Evolutionary conservation across 345 rosid species (phyloP).

Genomic region (Adansonia digitata): DNA sequence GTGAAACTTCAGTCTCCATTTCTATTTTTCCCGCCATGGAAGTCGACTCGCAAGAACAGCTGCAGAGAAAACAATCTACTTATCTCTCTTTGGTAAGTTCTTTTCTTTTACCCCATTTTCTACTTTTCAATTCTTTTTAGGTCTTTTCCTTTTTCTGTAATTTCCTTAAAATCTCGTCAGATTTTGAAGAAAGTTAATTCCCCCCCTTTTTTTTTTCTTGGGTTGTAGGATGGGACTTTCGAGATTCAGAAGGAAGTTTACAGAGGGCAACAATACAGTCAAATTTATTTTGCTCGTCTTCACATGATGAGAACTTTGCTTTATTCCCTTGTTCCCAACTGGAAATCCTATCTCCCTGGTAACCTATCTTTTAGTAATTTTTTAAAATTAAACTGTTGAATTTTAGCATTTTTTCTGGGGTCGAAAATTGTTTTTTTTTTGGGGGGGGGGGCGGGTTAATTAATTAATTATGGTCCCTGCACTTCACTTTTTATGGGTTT

Average conservation of each 20-base stretch:
- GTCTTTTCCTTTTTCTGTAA: neutral
- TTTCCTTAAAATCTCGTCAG: neutral
- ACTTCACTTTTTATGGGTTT: neutral
- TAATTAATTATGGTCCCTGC: neutral
- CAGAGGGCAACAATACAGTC: constrained; percentile 91
- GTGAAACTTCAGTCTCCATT: neutral
- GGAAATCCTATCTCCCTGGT: constrained; percentile 78
- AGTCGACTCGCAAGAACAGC: constrained; percentile 37
- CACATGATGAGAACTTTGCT: constrained; percentile 72
- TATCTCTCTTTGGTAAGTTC: constrained; percentile 42
- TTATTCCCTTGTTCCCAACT: constrained; percentile 63
- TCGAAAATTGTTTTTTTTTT: neutral
- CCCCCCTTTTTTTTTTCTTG: neutral
- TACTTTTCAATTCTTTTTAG: neutral
- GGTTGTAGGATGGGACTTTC: constrained; percentile 61
- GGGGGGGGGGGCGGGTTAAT: too few relatives aligned
- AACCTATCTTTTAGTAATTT: neutral
- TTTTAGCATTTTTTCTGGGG: neutral
- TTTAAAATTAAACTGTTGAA: neutral
- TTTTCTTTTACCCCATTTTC: neutral
- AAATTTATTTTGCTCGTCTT: constrained; percentile 83
- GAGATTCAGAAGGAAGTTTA: constrained; percentile 68
- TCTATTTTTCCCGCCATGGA: constrained; percentile 36
- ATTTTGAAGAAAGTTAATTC: neutral
- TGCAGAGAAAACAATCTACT: constrained; percentile 53